These are phyloP conservation scores for Cyberlindnera maritima DNA, from an alignment of 805 yeast genomes.

Conservation along the genomic window DNA sequence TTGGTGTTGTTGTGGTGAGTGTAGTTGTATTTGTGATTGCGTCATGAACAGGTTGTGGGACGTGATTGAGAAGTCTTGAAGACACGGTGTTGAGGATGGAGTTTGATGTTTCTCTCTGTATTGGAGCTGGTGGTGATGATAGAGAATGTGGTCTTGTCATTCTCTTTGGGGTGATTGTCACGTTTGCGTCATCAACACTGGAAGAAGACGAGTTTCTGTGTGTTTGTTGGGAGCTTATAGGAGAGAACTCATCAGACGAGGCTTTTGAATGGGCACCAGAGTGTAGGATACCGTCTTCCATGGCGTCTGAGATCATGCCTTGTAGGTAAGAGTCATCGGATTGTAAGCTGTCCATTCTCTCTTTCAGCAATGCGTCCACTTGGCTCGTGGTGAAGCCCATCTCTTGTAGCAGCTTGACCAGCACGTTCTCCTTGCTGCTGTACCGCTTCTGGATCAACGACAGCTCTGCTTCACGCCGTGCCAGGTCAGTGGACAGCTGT, in stretches of 20 bases:
- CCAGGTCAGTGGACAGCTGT: slow-evolving; percentile 47
- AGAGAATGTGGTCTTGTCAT: slow-evolving; percentile 13
- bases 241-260: not conserved
- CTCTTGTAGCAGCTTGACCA: slow-evolving; percentile 34
- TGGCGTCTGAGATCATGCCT: slow-evolving; percentile 33
- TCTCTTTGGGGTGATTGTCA: slow-evolving; percentile 10
- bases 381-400: slow-evolving; percentile 37
- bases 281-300: slow-evolving; percentile 21
- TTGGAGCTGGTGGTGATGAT: not conserved
- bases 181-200: slow-evolving; percentile 1
- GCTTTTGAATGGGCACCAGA: not conserved
- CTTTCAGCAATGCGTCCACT: slow-evolving; percentile 32
- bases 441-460: slow-evolving; percentile 34
- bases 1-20: slow-evolving; percentile 1
- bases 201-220: slow-evolving; percentile 1
- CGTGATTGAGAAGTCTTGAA: slow-evolving; percentile 18
- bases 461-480: slow-evolving; percentile 45
- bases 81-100: slow-evolving; percentile 16
- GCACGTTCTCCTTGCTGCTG: slow-evolving; percentile 34
- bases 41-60: slow-evolving; percentile 25
- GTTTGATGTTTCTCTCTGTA: not conserved
- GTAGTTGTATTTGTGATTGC: slow-evolving; percentile 17
- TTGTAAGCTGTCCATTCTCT: slow-evolving; percentile 5
- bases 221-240: not conserved
- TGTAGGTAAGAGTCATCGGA: slow-evolving; percentile 14